These are phyloP conservation scores for Lathyrus oleraceus DNA, from an alignment of 306 rosid species.

Conservation along the genomic window DNA sequence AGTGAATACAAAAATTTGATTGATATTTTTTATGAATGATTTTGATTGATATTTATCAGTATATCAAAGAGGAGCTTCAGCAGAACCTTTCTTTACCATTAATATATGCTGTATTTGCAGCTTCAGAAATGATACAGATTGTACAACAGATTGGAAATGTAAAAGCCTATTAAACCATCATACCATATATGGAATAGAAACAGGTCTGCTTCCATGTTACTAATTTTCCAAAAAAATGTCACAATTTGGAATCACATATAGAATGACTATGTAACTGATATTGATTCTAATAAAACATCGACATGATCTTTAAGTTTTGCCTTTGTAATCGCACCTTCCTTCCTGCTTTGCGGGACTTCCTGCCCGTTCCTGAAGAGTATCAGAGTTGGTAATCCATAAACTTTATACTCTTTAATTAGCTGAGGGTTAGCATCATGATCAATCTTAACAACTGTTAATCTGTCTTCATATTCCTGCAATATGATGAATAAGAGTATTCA, in stretches of 20 bases:
- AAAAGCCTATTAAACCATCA: slow-evolving; percentile 21
- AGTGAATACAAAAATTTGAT: not conserved
- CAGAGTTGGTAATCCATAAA: slow-evolving; percentile 78
- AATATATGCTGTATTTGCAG: slow-evolving; percentile 31
- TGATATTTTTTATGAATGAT: not conserved
- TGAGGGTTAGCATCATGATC: slow-evolving; percentile 84
- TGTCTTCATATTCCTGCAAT: slow-evolving; percentile 76
- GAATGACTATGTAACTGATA: slow-evolving; percentile 52
- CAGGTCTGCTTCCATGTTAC: slow-evolving; percentile 9
- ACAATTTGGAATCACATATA: slow-evolving; percentile 3
- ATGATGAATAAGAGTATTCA: not conserved
- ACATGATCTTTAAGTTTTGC: slow-evolving; percentile 68
- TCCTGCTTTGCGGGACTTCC: slow-evolving; percentile 80
- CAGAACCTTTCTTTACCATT: slow-evolving; percentile 10
- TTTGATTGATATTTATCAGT: no score
- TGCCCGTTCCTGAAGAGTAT: slow-evolving; percentile 74
- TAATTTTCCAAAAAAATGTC: slow-evolving; percentile 22
- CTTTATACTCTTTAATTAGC: slow-evolving; percentile 70
- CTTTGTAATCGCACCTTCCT: slow-evolving; percentile 87
- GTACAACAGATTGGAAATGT: slow-evolving; percentile 21
- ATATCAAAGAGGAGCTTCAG: slow-evolving; percentile 1
- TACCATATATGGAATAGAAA: slow-evolving; percentile 30
- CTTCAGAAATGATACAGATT: slow-evolving; percentile 26
- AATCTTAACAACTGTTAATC: slow-evolving; percentile 69
- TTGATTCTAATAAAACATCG: slow-evolving; percentile 63